Conservation (phyloP, 805 yeast species). For the Ogataea ramenticola region DNA sequence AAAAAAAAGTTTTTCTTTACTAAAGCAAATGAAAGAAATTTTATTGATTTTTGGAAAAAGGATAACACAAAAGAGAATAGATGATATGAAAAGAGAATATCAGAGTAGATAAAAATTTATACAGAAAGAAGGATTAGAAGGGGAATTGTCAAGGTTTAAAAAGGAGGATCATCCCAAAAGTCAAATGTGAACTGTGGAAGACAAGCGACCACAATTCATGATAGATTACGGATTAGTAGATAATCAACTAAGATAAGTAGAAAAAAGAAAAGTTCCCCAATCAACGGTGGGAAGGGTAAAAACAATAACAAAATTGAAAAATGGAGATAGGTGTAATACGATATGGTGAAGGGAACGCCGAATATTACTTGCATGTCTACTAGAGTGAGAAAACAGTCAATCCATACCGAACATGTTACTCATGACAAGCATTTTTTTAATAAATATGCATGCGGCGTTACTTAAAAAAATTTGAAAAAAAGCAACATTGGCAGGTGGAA, state of each 20-base stretch:
- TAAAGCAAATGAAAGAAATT: too few relatives aligned
- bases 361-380: background rate
- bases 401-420: background rate
- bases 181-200: background rate
- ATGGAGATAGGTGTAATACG: background rate
- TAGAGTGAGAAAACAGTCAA: background rate
- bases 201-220: background rate
- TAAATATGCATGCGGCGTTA: too few relatives aligned
- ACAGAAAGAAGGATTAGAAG: background rate
- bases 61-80: background rate
- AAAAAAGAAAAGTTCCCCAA: background rate
- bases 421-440: background rate
- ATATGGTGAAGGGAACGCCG: background rate
- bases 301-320: background rate
- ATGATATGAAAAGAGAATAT: background rate
- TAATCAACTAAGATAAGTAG: background rate
- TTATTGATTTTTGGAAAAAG: too few relatives aligned
- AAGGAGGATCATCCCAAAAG: background rate
- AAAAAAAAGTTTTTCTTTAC: too few relatives aligned
- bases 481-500: background rate
- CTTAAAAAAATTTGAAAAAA: too few relatives aligned
- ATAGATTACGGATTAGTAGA: background rate
- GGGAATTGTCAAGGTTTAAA: background rate
- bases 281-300: background rate
- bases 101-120: background rate